Conservation (phyloP, 1,284 basidiomycete genomes). For the Malassezia vespertilionis region DNA sequence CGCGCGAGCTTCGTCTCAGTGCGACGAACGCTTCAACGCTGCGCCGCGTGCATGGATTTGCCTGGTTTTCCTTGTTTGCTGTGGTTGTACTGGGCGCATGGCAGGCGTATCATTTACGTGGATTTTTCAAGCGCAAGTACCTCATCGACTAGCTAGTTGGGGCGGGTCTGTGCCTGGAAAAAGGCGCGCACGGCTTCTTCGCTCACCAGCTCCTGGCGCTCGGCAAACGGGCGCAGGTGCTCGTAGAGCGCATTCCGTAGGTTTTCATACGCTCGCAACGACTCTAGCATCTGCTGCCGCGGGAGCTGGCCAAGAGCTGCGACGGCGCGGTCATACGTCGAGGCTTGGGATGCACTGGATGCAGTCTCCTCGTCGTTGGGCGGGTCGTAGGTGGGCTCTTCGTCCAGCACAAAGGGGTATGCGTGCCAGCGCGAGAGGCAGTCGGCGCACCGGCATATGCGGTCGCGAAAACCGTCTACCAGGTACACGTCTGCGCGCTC, state of each 20-base stretch:
- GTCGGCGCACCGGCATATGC: conserved; percentile 44
- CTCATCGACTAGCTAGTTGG: conserved; percentile 63
- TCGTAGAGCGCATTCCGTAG: conserved; percentile 47
- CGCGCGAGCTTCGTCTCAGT: conserved; percentile 77
- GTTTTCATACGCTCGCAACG: conserved; percentile 43
- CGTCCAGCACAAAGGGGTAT: conserved; percentile 45
- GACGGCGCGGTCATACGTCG: conserved; percentile 48
- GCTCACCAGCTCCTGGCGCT: conserved; percentile 41
- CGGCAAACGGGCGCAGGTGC: conserved; percentile 47
- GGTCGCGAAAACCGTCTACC: conserved; percentile 40
- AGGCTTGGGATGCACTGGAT: conserved; percentile 26
- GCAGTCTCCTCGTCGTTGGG: conserved; percentile 31
- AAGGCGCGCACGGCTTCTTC: conserved; percentile 47
- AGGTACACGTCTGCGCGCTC: conserved; percentile 38
- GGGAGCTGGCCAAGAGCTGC: conserved; percentile 46
- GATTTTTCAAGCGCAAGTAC: conserved; percentile 94
- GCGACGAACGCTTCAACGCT: conserved; percentile 91
- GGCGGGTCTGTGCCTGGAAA: conserved; percentile 26
- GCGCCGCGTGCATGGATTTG: conserved; percentile 78
- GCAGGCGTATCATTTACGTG: conserved; percentile 85
- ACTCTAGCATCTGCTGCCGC: conserved; percentile 48
- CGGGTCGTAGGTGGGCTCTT: conserved; percentile 48
- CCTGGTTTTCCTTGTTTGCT: conserved; percentile 71
- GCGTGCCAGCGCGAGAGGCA: conserved; percentile 23
- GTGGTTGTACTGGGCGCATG: conserved; percentile 75